Evolutionary conservation across 345 rosid species (phyloP).

Genomic region (Combretum micranthum): DNA sequence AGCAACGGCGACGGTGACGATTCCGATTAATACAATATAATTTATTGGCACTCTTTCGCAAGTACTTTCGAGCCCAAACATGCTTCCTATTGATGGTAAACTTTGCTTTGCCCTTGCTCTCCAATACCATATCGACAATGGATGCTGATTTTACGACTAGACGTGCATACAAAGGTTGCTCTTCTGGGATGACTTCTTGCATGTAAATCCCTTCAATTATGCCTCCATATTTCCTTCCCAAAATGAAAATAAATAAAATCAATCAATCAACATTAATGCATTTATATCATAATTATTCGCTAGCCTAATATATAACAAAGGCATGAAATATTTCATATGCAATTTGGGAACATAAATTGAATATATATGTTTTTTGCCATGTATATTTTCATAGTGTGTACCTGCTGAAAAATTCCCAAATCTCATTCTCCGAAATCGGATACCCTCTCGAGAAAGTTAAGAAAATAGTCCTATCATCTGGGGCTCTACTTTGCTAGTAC

Average conservation of each 20-base stretch:
- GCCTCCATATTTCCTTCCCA: constrained; percentile 45
- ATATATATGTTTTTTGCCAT: no score
- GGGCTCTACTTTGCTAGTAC: constrained; percentile 8
- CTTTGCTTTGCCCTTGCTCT: constrained; percentile 32
- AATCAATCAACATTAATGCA: neutral
- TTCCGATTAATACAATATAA: no score
- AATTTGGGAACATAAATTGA: no score
- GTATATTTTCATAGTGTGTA: constrained; percentile 3
- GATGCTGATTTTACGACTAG: constrained; percentile 31
- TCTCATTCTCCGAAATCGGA: constrained; percentile 47
- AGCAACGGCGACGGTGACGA: constrained; percentile 2
- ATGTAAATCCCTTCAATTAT: constrained; percentile 38
- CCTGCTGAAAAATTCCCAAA: constrained; percentile 49
- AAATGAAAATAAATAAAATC: no score
- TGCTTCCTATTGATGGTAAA: constrained; percentile 71
- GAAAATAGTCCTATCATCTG: constrained; percentile 54
- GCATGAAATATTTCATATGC: no score
- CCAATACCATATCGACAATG: constrained; percentile 22
- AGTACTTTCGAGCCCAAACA: constrained; percentile 52
- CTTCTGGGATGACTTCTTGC: constrained; percentile 35
- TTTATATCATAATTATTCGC: neutral
- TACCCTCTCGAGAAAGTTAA: constrained; percentile 75
- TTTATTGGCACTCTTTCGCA: constrained; percentile 11
- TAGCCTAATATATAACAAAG: no score
- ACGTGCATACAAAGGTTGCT: constrained; percentile 45